These are phyloP conservation scores for Nemania sp. DNA, from an alignment of 2,329 filamentous ascomycete genomes.

Conservation along the genomic window DNA sequence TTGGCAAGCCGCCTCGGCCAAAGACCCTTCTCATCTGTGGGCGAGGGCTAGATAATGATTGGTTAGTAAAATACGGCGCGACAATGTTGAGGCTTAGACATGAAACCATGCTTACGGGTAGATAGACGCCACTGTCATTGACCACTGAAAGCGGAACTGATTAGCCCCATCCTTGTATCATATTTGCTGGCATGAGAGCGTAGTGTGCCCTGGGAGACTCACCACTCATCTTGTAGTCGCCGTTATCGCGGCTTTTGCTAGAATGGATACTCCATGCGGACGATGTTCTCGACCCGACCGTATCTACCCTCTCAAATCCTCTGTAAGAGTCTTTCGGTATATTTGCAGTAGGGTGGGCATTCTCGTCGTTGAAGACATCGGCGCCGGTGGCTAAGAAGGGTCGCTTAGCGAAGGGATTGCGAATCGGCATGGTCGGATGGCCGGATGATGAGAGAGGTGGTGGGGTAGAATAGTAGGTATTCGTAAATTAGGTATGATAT, in stretches of 20 bases:
- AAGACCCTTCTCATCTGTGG: conserved; percentile 83
- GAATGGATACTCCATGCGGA: conserved; percentile 72
- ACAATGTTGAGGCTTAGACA: conserved; percentile 2
- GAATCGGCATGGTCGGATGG: conserved; percentile 58
- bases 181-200: conserved; percentile 5
- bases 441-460: conserved; percentile 27
- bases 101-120: conserved; percentile 74
- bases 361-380: conserved; percentile 63
- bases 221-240: conserved; percentile 86
- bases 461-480: conserved; percentile 5
- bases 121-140: conserved; percentile 93
- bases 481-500: neutral
- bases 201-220: conserved; percentile 52
- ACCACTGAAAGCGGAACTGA: conserved; percentile 73
- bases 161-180: conserved; percentile 38
- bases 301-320: conserved; percentile 72
- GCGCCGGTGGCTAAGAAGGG: conserved; percentile 56
- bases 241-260: conserved; percentile 70
- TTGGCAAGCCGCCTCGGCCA: conserved; percentile 72
- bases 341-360: conserved; percentile 56
- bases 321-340: conserved; percentile 58
- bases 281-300: conserved; percentile 71
- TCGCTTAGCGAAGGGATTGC: conserved; percentile 77
- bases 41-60: conserved; percentile 75
- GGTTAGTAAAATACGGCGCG: conserved; percentile 45